phyloP scores from a whole-genome alignment of 495 filamentous ascomycete genomes.

The Penicillium bovifimosum region DNA sequence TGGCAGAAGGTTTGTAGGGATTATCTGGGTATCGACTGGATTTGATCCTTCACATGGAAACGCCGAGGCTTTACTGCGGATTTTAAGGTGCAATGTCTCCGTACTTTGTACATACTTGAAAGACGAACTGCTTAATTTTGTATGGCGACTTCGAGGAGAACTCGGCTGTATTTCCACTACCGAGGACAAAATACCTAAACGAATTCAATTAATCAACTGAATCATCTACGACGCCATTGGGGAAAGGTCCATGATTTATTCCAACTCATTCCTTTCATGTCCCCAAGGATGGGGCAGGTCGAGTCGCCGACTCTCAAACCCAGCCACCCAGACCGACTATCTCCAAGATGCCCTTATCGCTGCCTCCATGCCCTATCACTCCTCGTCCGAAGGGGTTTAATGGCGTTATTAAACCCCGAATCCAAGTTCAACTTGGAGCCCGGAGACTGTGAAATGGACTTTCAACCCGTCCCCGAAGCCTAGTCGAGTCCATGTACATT shows the following conservation, averaged over 20 bases:
- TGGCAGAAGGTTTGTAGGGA: slow-evolving; percentile 4
- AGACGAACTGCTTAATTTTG: too few species aligned
- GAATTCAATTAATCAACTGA: neutral
- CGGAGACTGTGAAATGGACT: too few species aligned
- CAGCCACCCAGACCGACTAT: neutral
- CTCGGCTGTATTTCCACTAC: too few species aligned
- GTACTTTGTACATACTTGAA: too few species aligned
- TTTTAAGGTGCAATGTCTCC: too few species aligned
- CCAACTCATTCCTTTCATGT: neutral
- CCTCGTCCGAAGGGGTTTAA: neutral
- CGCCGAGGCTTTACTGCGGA: slow-evolving; percentile 6
- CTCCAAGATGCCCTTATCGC: neutral
- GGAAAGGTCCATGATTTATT: neutral
- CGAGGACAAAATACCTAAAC: too few species aligned
- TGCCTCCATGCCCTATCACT: neutral
- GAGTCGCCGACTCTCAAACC: neutral
- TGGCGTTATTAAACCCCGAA: neutral
- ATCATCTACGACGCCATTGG: slow-evolving; percentile 1
- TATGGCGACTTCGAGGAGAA: too few species aligned
- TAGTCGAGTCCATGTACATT: too few species aligned
- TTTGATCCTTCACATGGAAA: slow-evolving; percentile 8
- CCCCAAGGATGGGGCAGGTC: neutral
- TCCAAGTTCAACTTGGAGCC: neutral
- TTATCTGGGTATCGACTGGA: neutral
- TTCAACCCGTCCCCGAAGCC: too few species aligned